Base-by-base conservation (phyloP, 108 stramenopile species). In the Nitzschia sp. region DNA sequence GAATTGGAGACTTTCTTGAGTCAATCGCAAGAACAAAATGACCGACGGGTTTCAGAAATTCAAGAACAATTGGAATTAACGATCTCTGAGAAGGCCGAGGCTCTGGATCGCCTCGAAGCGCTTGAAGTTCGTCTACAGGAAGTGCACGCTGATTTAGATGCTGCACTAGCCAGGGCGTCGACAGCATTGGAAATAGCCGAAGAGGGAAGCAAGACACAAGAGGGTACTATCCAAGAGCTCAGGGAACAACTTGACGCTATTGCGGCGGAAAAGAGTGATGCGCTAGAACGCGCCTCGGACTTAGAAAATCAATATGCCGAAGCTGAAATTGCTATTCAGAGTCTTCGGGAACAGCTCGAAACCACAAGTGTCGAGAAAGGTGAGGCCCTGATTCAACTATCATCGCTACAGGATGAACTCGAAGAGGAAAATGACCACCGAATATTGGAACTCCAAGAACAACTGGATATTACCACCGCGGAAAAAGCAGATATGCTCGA, bases 81-180 rank as follows among this genome's bases (percentile, higher is more conserved):
- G 50, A 6, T 6, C 19, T 52, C 22, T 6, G 50, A 52, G 19
- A 22, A 22, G n/a, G 17, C 50, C 19, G 21, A 52, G 5, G 50
- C 50, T 5, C 15, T n/a, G 50, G 19, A 6, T 19, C 17, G 22
- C 6, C 21, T 52, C 5, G 50, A n/a, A 33, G 22, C 2, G 27
- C 28, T 22, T 30, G 27, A 53, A 25, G 32, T 22, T 5, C 22
- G 31, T 36, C 21, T 53, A 11, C 1, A 26, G 26, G 52, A 34
- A 26, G 35, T 66, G 13, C 52, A 66, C 16, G 52, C 6, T 5
- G 50, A 66, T 29, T 16, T 46, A 5, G 26, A 45, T 64, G 25
- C 63, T 4, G 63, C 46, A 19, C 45, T 46, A 46, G 41, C 25
- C 8, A 19, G 45, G 9, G 23, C 44, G 19, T 8, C n/a, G 11